These are phyloP conservation scores for Kodamaea neixiangensis DNA, from an alignment of 805 yeast genomes.

Conservation along the genomic window DNA sequence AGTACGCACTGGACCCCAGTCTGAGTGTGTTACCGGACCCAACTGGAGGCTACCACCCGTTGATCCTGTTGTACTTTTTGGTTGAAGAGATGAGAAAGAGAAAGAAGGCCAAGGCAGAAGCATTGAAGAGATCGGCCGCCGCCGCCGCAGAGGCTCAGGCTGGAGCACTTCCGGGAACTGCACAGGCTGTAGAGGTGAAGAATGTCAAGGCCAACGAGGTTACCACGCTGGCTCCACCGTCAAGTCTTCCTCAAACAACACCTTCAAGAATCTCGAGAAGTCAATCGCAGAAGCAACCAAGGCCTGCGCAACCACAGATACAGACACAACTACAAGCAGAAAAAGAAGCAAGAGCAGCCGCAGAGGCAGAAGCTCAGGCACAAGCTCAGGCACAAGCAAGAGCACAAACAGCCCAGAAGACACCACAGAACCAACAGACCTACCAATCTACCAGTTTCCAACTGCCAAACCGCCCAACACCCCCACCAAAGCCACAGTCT, in stretches of 20 bases:
- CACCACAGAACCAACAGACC: constrained; percentile 8
- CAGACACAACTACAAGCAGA: background rate
- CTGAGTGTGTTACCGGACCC: constrained; percentile 62
- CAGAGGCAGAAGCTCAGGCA: constrained; percentile 3
- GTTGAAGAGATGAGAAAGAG: constrained; percentile 83
- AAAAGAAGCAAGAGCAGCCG: background rate
- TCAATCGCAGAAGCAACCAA: constrained; percentile 1
- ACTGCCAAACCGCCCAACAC: background rate
- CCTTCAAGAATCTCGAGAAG: background rate
- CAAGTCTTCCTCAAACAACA: background rate
- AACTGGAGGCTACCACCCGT: constrained; percentile 83
- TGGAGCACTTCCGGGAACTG: background rate
- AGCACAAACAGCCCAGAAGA: constrained; percentile 9
- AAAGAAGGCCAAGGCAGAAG: constrained; percentile 59
- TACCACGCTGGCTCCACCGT: background rate
- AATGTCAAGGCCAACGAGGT: constrained; percentile 1
- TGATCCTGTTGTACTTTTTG: constrained; percentile 80
- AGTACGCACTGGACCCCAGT: constrained; percentile 36
- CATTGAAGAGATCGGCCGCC: constrained; percentile 30
- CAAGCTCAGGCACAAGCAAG: background rate
- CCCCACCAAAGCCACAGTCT: background rate
- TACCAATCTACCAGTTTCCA: background rate
- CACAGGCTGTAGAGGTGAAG: constrained; percentile 6
- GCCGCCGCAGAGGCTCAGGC: constrained; percentile 15
- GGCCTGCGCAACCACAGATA: background rate